Evolutionary conservation across 208 protist species (phyloP), one percentile per base, ranked within the genome.

Genomic region (Leishmania tropica): DNA sequence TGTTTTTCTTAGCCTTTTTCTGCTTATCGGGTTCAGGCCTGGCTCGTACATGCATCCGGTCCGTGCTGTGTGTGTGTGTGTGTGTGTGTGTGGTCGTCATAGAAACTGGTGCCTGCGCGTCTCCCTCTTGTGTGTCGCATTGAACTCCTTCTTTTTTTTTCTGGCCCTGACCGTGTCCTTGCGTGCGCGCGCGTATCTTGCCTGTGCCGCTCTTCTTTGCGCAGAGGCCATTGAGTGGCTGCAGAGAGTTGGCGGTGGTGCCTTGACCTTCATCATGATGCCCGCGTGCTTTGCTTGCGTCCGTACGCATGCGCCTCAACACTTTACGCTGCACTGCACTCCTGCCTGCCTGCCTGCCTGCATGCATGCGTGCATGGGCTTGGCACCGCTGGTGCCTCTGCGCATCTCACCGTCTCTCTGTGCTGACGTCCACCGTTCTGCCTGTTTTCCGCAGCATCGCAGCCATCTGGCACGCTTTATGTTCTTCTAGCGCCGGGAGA

Each of bases 341-440:
- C 62, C 62, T 68, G 62, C 17, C 62, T 31, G 31, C 31, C 31
- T 31, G 31, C 31, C 31, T 31, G 31, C 31, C 0, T 31, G 31
- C 31, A 31, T 31, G 31, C 31, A 31, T 31, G 31, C 62, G 3
- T 40, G 62, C 62, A 42, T 37, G 15, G 28, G 13, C 3, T 68
- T 17, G 15, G 3, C 31, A 68, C 13, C 31, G 1, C 62, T 17
- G n/a, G 62, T 40, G 31, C 62, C 62, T 21, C 42, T 75, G 24
- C 21, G n/a, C 21, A 21, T 78, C 24, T 78, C 13, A 37, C 37
- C 4, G 7, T 70, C 28, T 37, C 68, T 72, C 54, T 35, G 11
- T 15, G 73, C 48, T 54, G 24, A 40, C n/a, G 51, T 67, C n/a
- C 73, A n/a, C 54, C 7, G 68, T 35, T 72, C 51, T 78, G 67